These are phyloP conservation scores for Globisporangium camurandrum DNA, from an alignment of 352 stramenopile genomes.

Conservation along the genomic window DNA sequence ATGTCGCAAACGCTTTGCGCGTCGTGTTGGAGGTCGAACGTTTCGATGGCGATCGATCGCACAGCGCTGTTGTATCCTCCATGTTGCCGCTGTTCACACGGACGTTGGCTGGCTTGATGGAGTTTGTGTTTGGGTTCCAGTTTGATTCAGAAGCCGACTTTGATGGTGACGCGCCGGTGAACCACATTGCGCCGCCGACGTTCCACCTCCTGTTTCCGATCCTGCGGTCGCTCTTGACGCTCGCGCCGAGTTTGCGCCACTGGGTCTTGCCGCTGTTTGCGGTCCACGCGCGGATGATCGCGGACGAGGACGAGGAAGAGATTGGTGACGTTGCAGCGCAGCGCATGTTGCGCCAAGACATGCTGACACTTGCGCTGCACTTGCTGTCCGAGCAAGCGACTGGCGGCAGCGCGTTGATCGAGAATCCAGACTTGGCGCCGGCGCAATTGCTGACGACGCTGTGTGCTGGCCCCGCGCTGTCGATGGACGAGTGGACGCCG, in stretches of 20 bases:
- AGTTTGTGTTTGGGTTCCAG: conserved; percentile 77
- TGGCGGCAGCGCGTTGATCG: conserved; percentile 45
- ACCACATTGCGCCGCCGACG: conserved; percentile 62
- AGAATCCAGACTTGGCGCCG: conserved; percentile 51
- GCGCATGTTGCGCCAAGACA: conserved; percentile 60
- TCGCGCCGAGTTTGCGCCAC: conserved; percentile 42
- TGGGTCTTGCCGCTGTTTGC: conserved; percentile 73
- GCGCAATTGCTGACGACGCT: conserved; percentile 48
- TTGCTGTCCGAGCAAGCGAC: conserved; percentile 50
- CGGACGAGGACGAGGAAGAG: conserved; percentile 83
- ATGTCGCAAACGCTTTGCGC: conserved; percentile 51
- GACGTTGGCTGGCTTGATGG: conserved; percentile 53
- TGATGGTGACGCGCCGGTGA: conserved; percentile 51
- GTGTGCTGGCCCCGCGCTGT: conserved; percentile 49
- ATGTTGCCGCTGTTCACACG: conserved; percentile 52
- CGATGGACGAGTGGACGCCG: conserved; percentile 50
- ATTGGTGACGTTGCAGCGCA: conserved; percentile 75
- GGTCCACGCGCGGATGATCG: conserved; percentile 79
- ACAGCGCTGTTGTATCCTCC: too few relatives aligned
- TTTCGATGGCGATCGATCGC: conserved; percentile 25
- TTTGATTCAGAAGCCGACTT: conserved; percentile 76
- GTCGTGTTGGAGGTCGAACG: conserved; percentile 39
- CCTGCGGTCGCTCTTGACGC: conserved; percentile 42
- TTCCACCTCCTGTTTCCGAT: conserved; percentile 78
- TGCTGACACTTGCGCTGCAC: conserved; percentile 64